phyloP scores from a whole-genome alignment of 177 flowering plant species.

The Vitis hybrid region DNA sequence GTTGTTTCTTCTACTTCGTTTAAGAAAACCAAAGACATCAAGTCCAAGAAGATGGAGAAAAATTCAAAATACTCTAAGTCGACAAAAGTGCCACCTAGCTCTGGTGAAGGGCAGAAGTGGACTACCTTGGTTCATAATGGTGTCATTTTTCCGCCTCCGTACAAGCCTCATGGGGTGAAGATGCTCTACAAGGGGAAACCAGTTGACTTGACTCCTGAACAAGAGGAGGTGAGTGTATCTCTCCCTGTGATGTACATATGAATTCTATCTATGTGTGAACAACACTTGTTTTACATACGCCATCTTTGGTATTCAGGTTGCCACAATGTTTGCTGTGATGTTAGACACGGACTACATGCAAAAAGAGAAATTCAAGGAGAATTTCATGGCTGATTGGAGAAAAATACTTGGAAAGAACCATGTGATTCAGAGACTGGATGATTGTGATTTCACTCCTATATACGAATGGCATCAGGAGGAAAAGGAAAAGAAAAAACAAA shows the following conservation, averaged over 20 bases:
- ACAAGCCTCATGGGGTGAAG: constrained; percentile 87
- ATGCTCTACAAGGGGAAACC: constrained; percentile 88
- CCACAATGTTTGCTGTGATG: constrained; percentile 99
- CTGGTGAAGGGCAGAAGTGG: constrained; percentile 96
- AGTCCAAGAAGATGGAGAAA: constrained; percentile 50
- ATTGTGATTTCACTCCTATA: constrained; percentile 91
- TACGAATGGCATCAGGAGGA: constrained; percentile 90
- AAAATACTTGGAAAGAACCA: constrained; percentile 79
- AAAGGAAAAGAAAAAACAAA: constrained; percentile 97
- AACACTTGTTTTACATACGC: no score
- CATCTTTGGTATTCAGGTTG: constrained; percentile 58
- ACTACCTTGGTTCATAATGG: constrained; percentile 90
- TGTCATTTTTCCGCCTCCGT: constrained; percentile 95
- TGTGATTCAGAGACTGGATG: constrained; percentile 74
- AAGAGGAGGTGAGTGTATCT: constrained; percentile 75
- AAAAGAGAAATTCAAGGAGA: constrained; percentile 68
- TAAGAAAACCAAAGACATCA: constrained; percentile 47
- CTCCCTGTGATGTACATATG: no score
- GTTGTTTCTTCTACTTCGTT: constrained; percentile 40
- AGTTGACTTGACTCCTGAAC: constrained; percentile 82
- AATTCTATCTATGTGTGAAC: no score
- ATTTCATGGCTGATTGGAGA: constrained; percentile 91
- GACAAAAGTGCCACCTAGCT: constrained; percentile 62
- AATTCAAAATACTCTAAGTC: constrained; percentile 67
- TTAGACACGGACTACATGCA: constrained; percentile 81